These are phyloP conservation scores for Fusarium begoniae DNA, from an alignment of 2,329 filamentous ascomycete species.

Conservation along the genomic window DNA sequence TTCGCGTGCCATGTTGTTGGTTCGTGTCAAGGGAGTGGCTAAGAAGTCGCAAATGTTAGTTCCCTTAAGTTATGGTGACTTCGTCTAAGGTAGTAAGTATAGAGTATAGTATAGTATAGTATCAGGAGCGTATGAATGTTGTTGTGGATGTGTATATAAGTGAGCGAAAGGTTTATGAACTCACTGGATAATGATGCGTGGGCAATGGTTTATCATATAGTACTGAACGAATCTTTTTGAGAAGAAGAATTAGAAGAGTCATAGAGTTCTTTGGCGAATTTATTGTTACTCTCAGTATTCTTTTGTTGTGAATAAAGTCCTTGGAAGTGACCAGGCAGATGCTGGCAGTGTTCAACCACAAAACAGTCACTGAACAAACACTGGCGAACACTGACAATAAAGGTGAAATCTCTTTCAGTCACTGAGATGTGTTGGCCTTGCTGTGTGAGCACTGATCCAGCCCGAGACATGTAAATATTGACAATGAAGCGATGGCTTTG, in stretches of 20 bases:
- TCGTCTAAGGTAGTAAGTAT: not conserved
- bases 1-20: not conserved
- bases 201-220: not conserved
- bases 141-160: not conserved
- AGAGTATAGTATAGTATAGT: not conserved
- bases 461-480: not conserved
- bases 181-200: not conserved
- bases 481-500: not conserved
- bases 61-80: not conserved
- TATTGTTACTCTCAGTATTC: not conserved
- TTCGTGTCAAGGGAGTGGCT: not conserved
- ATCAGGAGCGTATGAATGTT: not conserved
- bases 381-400: not conserved
- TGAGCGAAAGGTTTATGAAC: not conserved
- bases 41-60: not conserved
- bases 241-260: not conserved
- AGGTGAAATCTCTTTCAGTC: not conserved
- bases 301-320: slow-evolving; percentile 6
- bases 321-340: not conserved
- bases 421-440: not conserved
- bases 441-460: not conserved
- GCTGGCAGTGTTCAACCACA: not conserved
- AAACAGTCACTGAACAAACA: not conserved
- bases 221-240: not conserved
- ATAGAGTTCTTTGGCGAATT: not conserved